Conservation (phyloP, 208 protist species). For the Leishmania lainsoni region DNA sequence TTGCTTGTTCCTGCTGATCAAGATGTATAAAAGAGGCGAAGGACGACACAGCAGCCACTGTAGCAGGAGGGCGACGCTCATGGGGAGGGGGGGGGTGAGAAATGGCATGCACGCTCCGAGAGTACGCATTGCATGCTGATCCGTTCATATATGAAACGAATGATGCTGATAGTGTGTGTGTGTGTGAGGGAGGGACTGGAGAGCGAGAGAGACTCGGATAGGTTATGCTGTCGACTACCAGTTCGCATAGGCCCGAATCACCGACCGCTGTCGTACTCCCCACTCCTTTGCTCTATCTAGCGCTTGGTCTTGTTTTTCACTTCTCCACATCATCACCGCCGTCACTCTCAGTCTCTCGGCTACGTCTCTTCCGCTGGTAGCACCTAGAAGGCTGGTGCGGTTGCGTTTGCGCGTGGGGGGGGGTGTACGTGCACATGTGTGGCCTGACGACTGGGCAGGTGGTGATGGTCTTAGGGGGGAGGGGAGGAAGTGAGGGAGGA, state of each 20-base stretch:
- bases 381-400: not conserved
- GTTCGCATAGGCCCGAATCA: too few relatives aligned
- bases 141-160: not conserved
- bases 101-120: not conserved
- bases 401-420: not conserved
- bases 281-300: not conserved
- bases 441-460: not conserved
- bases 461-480: not conserved
- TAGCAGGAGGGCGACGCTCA: not conserved
- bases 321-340: not conserved
- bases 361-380: not conserved
- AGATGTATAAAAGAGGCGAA: not conserved
- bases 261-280: not conserved
- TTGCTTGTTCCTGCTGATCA: not conserved
- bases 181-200: not conserved
- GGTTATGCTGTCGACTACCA: not conserved
- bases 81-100: not conserved
- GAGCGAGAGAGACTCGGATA: not conserved
- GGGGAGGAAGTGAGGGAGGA: not conserved
- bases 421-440: not conserved
- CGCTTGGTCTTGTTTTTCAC: not conserved
- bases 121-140: not conserved
- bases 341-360: not conserved
- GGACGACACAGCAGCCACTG: not conserved
- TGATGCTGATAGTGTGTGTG: not conserved